Evolutionary conservation across 768 basidiomycete genomes (phyloP).

Genomic region (Auriculariales sp.): DNA sequence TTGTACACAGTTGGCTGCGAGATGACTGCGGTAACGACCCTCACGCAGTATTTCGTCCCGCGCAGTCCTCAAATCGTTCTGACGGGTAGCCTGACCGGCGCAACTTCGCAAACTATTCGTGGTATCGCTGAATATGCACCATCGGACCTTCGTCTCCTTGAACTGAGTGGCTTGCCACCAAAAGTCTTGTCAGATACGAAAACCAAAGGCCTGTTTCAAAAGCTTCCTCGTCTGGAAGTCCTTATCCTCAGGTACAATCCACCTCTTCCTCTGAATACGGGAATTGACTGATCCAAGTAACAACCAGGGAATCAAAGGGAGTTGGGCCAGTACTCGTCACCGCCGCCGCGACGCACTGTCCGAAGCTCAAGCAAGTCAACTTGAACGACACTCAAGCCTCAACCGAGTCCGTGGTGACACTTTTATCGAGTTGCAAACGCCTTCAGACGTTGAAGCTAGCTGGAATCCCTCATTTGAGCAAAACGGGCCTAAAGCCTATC

Average conservation of each 20-base stretch:
- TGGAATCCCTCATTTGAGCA: constrained; percentile 23
- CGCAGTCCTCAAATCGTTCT: constrained; percentile 36
- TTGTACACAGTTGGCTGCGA: not conserved
- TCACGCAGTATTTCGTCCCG: constrained; percentile 39
- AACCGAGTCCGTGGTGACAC: constrained; percentile 15
- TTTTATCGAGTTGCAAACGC: not conserved
- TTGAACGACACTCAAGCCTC: constrained; percentile 45
- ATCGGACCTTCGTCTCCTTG: constrained; percentile 26
- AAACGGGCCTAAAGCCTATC: constrained; percentile 3
- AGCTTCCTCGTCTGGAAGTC: constrained; percentile 27
- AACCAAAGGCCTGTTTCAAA: constrained; percentile 35
- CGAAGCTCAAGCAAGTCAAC: constrained; percentile 31
- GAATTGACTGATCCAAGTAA: constrained; percentile 19
- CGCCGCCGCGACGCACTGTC: constrained; percentile 28
- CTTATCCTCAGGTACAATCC: constrained; percentile 39
- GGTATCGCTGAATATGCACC: constrained; percentile 25
- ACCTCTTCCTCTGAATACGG: not conserved
- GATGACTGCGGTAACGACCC: not conserved
- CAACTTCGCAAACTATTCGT: constrained; percentile 33
- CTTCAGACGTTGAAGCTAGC: constrained; percentile 37
- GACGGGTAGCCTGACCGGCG: constrained; percentile 34
- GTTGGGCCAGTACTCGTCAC: constrained; percentile 35
- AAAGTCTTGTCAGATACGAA: constrained; percentile 32
- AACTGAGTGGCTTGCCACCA: constrained; percentile 30
- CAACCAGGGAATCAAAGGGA: constrained; percentile 39